Base-by-base conservation (phyloP, 441 rosid genomes). In the Aquilaria agallochum region DNA sequence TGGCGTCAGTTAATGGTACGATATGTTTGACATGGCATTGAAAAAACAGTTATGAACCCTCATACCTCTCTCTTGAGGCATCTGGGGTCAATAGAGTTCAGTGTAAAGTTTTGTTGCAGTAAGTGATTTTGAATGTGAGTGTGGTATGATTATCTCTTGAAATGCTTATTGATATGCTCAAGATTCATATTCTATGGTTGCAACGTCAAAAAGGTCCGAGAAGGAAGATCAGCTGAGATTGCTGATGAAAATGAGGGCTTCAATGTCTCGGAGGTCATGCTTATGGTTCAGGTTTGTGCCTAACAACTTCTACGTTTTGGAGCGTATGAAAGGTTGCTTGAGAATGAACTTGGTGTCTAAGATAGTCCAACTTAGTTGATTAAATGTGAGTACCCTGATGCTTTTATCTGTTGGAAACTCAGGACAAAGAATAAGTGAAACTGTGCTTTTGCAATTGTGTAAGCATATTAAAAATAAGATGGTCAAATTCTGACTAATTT, bases 1-100 rank as follows among this genome's bases (percentile, higher is more conserved):
- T 95, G 99, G 97, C 91, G 97, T 57, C 97, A 91, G 70, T 82
- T 95, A 71, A 81, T 96, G 31, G 99, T 91, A 84, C 57, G 84
- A 80, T 58, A 69, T 57, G 51, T 59, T 62, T 32, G 50, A 32
- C 7, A 61, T 34, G 33, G 65, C 40, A 50, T 62, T 36, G 11
- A 51, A 40, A 40, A 40, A 40, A 10, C 45, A 5, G 45, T 40
- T 40, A 40, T 8, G 45, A 40, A 40, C 45, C 45, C 45, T 7
- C 5, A 6, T 40, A 6, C 5, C 10, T 6, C 9, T 40, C 9
- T 10, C 45, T 40, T 40, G 45, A 40, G 45, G 45, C 45, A 3
- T 40, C 45, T 40, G 9, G 45, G 45, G 45, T 40, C 9, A 2
- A 40, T 40, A 40, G 9, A 40, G 10, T 20, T 20, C 27, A 20